Evolutionary conservation across 2,329 filamentous ascomycete genomes (phyloP), one percentile per base, ranked within the genome.

Genomic region (Colletotrichum musicola): DNA sequence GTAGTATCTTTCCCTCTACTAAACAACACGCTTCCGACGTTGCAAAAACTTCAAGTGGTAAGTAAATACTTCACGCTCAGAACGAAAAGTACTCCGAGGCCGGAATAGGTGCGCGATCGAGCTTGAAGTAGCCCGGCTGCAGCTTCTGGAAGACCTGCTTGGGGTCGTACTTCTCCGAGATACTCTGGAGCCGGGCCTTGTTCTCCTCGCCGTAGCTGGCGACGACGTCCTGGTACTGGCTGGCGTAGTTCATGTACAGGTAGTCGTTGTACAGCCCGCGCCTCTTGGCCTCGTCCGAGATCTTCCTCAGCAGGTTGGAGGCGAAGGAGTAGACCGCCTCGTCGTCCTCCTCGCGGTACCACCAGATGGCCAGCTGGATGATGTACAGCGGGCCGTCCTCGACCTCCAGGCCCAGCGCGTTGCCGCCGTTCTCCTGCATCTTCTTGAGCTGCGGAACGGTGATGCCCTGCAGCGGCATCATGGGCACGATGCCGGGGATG

Each of bases 241-340:
- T 75, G 2, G 81, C 82, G 68, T 85, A 84, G 72, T 85, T 84
- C 71, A 84, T 77, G 71, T 83, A 84, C 18, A 74, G 38, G 40
- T 72, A 77, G 14, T 72, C 72, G 27, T 62, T 71, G n/a, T 68
- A 35, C 2, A 55, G 16, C 4, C 71, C 74, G 5, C 56, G 62
- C 38, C 25, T 38, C 57, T 68, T 53, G 18, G 68, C 60, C 6
- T 59, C 63, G 4, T 71, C 71, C 18, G 71, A 64, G 44, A 75
- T 62, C 25, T 51, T 69, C 6, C 64, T 47, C 13, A 76, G 46
- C 2, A 74, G 54, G 6, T 61, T 54, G 3, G 72, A 72, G 13
- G 69, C 67, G n/a, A 68, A 69, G 3, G 56, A 16, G 51, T 73
- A 69, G n/a, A 75, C 70, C 20, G 62, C 55, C 6, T 44, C 60